Percentiles rank a stretch among this genome's conserved stretches.
These are phyloP conservation scores for Cladosporium halotolerans DNA, from an alignment of 2,329 filamentous ascomycete genomes.

Conservation along the genomic window DNA sequence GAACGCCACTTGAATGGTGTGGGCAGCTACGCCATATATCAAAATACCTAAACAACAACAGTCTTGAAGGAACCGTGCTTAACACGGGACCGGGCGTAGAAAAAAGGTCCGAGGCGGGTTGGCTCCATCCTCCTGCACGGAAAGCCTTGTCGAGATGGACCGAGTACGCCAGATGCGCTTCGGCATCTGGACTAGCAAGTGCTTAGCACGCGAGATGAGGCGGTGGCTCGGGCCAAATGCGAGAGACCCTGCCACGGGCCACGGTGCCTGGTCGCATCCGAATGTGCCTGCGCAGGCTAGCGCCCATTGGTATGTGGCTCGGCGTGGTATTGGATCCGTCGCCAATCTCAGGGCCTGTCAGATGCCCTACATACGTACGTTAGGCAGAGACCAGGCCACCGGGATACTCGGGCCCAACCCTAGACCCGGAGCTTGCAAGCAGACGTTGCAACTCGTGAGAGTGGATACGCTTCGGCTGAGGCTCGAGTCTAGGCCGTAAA, in stretches of 20 bases:
- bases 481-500: no score
- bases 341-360: background rate
- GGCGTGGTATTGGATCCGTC: conserved; percentile 8
- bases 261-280: background rate
- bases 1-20: background rate
- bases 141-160: background rate
- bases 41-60: background rate
- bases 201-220: background rate
- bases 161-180: background rate
- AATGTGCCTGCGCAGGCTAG: background rate
- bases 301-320: background rate
- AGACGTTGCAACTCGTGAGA: background rate
- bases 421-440: background rate
- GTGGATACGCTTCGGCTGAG: background rate
- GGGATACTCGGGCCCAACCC: background rate
- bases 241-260: background rate
- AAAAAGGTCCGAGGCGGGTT: background rate
- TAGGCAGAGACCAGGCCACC: background rate
- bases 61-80: background rate
- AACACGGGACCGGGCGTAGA: background rate
- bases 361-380: background rate
- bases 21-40: background rate
- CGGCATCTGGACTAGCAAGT: background rate
- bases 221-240: background rate
- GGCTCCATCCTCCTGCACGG: background rate